These are phyloP conservation scores for Clitoria ternatea DNA, from an alignment of 306 rosid genomes.

Conservation along the genomic window DNA sequence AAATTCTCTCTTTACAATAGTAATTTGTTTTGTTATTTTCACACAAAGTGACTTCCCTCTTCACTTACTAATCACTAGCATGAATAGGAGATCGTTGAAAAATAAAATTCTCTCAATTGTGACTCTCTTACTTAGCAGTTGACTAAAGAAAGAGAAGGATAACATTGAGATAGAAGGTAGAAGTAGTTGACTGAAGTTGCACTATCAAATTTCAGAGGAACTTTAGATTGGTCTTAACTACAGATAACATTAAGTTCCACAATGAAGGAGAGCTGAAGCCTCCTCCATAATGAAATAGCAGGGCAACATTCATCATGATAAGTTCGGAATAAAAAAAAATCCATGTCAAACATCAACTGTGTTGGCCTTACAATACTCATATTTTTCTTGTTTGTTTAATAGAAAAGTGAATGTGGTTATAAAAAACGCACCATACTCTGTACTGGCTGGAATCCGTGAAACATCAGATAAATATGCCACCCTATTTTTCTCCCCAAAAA, in stretches of 20 bases:
- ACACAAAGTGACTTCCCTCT: background rate
- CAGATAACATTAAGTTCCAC: background rate
- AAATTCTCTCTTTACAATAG: background rate
- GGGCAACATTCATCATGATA: background rate
- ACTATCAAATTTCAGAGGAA: background rate
- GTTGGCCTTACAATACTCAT: too few species aligned
- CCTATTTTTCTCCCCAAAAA: conserved; percentile 65
- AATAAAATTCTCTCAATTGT: background rate
- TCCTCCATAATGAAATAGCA: background rate
- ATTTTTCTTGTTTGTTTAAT: background rate
- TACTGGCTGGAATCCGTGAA: conserved; percentile 71
- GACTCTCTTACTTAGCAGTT: background rate
- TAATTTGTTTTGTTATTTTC: background rate
- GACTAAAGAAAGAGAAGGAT: background rate
- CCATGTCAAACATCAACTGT: too few species aligned
- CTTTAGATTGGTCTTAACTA: background rate
- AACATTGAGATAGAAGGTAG: background rate
- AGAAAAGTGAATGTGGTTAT: background rate
- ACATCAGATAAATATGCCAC: conserved; percentile 86
- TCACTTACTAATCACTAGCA: background rate
- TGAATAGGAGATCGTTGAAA: background rate
- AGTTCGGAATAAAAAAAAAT: too few species aligned
- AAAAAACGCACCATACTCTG: conserved; percentile 65
- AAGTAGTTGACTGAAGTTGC: background rate
- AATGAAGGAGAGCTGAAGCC: background rate